These are phyloP conservation scores for Ophiostoma tasmaniense DNA, from an alignment of 2,329 filamentous ascomycete species.

Conservation along the genomic window DNA sequence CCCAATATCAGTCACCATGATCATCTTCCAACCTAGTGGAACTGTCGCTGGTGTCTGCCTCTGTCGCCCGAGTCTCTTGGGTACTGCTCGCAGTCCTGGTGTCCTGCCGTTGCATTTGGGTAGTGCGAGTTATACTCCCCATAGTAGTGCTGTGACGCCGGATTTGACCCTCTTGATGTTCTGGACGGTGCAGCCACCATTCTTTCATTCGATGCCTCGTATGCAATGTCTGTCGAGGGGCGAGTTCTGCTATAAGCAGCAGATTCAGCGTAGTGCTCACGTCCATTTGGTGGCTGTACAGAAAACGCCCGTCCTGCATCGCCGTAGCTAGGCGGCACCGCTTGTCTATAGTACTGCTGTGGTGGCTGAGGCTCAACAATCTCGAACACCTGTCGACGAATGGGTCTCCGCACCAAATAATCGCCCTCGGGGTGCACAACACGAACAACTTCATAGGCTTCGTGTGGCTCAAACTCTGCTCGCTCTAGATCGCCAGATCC, in stretches of 20 bases:
- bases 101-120: neutral
- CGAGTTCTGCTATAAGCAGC: neutral
- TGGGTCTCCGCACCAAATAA: slow-evolving; percentile 38
- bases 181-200: neutral
- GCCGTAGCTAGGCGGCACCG: neutral
- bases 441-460: slow-evolving; percentile 39
- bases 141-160: neutral
- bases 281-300: neutral
- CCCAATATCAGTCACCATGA: neutral
- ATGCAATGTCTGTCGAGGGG: neutral
- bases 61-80: neutral
- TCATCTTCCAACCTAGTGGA: neutral
- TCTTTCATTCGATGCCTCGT: neutral
- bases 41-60: neutral
- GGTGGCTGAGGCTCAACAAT: neutral
- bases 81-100: neutral
- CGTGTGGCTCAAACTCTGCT: slow-evolving; percentile 33
- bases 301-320: neutral
- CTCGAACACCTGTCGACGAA: slow-evolving; percentile 16
- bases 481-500: slow-evolving; percentile 21
- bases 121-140: neutral
- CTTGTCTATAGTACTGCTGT: neutral
- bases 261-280: neutral
- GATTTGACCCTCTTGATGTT: neutral
- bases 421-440: slow-evolving; percentile 37